These are phyloP conservation scores for Talaromyces sp. DNA, from an alignment of 2,329 filamentous ascomycete genomes.

Conservation along the genomic window DNA sequence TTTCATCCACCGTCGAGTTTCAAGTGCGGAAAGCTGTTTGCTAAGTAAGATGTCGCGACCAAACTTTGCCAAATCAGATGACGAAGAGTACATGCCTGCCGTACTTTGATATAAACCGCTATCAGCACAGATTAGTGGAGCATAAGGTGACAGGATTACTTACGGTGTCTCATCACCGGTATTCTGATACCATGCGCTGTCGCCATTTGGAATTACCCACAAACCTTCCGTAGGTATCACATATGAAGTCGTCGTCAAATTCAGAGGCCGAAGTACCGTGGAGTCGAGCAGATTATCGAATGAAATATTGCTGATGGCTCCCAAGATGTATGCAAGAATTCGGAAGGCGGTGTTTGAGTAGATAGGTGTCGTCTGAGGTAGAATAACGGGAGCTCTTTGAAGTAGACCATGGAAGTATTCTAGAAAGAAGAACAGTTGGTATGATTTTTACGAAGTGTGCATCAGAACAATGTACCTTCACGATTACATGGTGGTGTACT, in stretches of 20 bases:
- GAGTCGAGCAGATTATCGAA: constrained; percentile 34
- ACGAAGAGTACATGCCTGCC: constrained; percentile 47
- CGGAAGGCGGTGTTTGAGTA: constrained; percentile 40
- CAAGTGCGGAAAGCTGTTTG: constrained; percentile 32
- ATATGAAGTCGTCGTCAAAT: constrained; percentile 36
- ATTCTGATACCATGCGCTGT: constrained; percentile 35
- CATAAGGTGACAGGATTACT: constrained; percentile 20
- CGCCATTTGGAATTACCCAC: constrained; percentile 38
- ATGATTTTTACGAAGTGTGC: not conserved
- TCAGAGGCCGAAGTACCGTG: constrained; percentile 38
- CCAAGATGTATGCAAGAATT: constrained; percentile 38
- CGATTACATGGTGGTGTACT: not conserved
- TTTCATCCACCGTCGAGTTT: constrained; percentile 48
- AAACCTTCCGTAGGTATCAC: constrained; percentile 15
- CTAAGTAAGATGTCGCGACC: constrained; percentile 45
- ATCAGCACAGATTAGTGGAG: not conserved
- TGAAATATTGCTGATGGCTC: constrained; percentile 38
- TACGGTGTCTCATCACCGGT: constrained; percentile 43
- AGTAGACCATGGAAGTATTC: constrained; percentile 37
- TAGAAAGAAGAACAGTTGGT: constrained; percentile 16
- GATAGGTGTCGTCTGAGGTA: constrained; percentile 30
- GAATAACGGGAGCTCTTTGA: constrained; percentile 30
- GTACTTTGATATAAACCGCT: constrained; percentile 22
- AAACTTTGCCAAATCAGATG: constrained; percentile 42
- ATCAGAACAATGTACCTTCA: not conserved